Base-by-base conservation (phyloP, 2,329 filamentous ascomycete species). In the Arthrobotrys entomopaga region DNA sequence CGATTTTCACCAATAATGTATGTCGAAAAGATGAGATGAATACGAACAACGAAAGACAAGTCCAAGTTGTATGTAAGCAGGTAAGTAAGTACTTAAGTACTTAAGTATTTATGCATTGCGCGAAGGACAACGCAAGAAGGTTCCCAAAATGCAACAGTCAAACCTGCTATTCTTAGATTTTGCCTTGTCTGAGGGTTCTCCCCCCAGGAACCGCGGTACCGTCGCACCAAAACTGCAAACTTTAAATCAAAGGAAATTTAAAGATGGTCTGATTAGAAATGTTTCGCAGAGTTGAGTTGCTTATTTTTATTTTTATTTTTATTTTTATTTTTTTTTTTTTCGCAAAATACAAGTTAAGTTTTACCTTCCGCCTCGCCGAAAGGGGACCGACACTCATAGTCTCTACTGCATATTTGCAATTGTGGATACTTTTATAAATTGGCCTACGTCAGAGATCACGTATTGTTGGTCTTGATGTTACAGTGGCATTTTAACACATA, bases 181-280 rank as follows among this genome's bases (percentile, higher is more conserved):
- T 46, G 43, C 15, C 24, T 19, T 22, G 26, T 46, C 29, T n/a
- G 34, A 5, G 29, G 10, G 29, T 34, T n/a, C n/a, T 40, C 6
- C 42, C 11, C 42, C 42, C 16, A 65, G 26, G 16, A 50, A 42
- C 43, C 53, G 43, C 56, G 29, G 48, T 50, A 73, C 48, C 40
- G 70, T 74, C 52, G 70, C 70, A 74, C 70, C 52, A 67, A 74
- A n/a, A 74, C 29, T 40, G 61, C 61, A 73, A 73, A 64, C 63
- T 49, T 63, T 67, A 74, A 26, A 42, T 66, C 57, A 73, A 66
- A 64, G 50, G 49, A 57, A 26, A 13, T 34, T 34, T 34, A 34
- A 46, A 61, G 19, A 29, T 54, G 53, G 40, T 29, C 43, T 43
- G 49, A 65, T 6, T 34, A 34, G 5, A 34, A 5, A 34, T 57